Evolutionary conservation across 2,329 filamentous ascomycete genomes (phyloP).

Genomic region (Ascocoryne sarcoides): DNA sequence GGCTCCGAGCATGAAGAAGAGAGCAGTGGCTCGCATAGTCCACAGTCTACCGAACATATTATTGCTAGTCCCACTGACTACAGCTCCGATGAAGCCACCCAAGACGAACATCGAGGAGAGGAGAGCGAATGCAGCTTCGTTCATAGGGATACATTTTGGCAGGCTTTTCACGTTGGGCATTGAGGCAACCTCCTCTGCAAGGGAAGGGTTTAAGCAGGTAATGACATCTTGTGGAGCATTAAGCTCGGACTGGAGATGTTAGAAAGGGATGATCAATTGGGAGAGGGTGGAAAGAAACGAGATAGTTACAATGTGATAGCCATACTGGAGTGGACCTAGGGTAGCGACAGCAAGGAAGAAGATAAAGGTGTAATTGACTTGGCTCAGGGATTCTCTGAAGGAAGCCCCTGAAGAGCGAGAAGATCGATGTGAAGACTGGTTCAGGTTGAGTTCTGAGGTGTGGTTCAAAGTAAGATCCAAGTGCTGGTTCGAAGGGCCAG

Average conservation of each 20-base stretch:
- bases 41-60: conserved; percentile 66
- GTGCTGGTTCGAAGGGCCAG: too few relatives aligned
- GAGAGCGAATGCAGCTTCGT: conserved; percentile 68
- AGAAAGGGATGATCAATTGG: background rate
- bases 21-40: conserved; percentile 67
- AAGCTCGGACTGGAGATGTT: conserved; percentile 63
- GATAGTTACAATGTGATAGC: conserved; percentile 72
- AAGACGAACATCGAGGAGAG: conserved; percentile 87
- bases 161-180: conserved; percentile 32
- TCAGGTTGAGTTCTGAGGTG: too few relatives aligned
- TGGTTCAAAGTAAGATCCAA: too few relatives aligned
- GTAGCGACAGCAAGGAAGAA: conserved; percentile 68
- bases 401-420: too few relatives aligned
- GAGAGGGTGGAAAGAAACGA: conserved; percentile 1
- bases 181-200: conserved; percentile 26
- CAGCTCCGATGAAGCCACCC: conserved; percentile 76
- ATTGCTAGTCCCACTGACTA: conserved; percentile 71
- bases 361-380: conserved; percentile 57
- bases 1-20: conserved; percentile 70
- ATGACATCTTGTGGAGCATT: conserved; percentile 94
- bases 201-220: conserved; percentile 63
- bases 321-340: conserved; percentile 85
- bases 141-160: conserved; percentile 84
- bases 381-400: too few relatives aligned
- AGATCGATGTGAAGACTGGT: too few relatives aligned